Evolutionary conservation across 305 asterid genomes (phyloP).

Genomic region (Plantago coronopus): DNA sequence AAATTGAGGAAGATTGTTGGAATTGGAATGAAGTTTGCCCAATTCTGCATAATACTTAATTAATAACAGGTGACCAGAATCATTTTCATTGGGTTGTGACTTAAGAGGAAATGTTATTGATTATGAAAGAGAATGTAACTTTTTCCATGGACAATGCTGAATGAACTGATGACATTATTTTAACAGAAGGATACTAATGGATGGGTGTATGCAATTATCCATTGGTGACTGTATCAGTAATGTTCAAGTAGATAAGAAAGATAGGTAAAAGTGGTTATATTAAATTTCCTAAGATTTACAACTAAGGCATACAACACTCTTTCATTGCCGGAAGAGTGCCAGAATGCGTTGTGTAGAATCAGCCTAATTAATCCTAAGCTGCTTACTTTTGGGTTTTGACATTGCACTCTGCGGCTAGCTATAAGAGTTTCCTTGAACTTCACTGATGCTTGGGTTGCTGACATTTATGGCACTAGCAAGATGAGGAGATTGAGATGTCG

Average conservation of each 20-base stretch:
- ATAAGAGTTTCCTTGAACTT: constrained; percentile 1
- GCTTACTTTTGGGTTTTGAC: constrained; percentile 1
- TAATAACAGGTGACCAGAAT: no score
- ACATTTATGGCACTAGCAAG: not conserved
- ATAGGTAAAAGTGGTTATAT: not conserved
- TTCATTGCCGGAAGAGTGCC: not conserved
- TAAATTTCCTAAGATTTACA: not conserved
- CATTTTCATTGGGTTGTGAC: not conserved
- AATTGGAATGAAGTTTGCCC: not conserved
- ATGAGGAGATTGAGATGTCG: constrained; percentile 21
- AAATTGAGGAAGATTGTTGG: not conserved
- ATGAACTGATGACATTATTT: not conserved
- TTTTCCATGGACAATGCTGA: not conserved
- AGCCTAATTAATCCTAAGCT: constrained; percentile 4
- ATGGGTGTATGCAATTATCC: not conserved
- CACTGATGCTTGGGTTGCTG: constrained; percentile 3
- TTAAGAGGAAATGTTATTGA: not conserved
- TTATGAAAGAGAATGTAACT: not conserved
- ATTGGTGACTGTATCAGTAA: not conserved
- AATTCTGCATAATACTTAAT: not conserved
- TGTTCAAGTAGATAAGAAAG: not conserved
- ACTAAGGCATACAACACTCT: not conserved
- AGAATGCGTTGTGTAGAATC: not conserved
- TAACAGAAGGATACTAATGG: not conserved
- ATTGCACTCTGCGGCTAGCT: constrained; percentile 1